Percentiles rank a stretch among this genome's conserved stretches.
Conservation (phyloP, 176 grass and related monocot genomes). For the Cenchrus americanus region DNA sequence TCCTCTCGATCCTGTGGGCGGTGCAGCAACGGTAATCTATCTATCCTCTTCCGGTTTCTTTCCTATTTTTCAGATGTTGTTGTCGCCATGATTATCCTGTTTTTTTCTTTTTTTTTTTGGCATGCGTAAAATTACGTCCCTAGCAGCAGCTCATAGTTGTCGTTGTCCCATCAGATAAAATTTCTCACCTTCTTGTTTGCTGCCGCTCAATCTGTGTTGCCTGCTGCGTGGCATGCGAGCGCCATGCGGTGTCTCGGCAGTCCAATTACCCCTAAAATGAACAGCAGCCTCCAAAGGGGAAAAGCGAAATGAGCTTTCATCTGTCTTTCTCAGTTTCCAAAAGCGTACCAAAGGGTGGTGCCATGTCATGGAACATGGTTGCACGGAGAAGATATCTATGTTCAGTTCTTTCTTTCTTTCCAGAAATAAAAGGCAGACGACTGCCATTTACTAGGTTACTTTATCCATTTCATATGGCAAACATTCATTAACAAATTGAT, state of each 20-base stretch:
- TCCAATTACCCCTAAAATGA: constrained; percentile 7
- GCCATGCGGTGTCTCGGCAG: constrained; percentile 17
- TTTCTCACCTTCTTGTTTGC: constrained; percentile 5
- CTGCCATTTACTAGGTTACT: background rate
- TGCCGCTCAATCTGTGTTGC: background rate
- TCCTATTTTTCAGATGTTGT: background rate
- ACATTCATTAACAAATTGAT: background rate
- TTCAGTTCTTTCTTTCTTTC: background rate
- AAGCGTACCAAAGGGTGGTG: background rate
- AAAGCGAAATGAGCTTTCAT: constrained; percentile 24
- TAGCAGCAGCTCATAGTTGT: constrained; percentile 16
- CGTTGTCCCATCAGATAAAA: background rate
- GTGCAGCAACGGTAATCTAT: constrained; percentile 34
- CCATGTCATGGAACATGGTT: constrained; percentile 13
- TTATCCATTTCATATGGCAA: constrained; percentile 28
- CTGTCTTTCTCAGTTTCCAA: constrained; percentile 10
- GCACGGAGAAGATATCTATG: background rate
- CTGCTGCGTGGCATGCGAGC: background rate
- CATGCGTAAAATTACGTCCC: background rate
- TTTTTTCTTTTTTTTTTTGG: background rate
- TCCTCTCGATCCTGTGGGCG: constrained; percentile 15
- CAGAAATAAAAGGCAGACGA: background rate
- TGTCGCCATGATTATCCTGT: constrained; percentile 11
- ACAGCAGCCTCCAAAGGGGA: background rate
- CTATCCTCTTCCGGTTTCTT: background rate